Percentiles rank a stretch among this genome's conserved stretches.
These are phyloP conservation scores for Yamadazyma olivae DNA, from an alignment of 805 yeast species.

Conservation along the genomic window DNA sequence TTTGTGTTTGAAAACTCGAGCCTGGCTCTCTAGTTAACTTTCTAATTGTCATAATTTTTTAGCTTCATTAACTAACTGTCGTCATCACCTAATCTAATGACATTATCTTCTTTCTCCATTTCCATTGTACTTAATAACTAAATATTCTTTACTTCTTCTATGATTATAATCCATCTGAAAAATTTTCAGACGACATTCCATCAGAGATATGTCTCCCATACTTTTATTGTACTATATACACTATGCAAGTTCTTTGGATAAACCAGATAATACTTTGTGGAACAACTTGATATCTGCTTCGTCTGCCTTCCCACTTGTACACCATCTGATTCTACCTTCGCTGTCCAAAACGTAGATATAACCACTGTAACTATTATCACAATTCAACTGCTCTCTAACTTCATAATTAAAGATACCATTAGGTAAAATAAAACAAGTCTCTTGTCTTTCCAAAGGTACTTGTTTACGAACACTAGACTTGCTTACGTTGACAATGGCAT, in stretches of 20 bases:
- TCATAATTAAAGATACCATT: slow-evolving; percentile 55
- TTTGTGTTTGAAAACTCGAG: too few relatives aligned
- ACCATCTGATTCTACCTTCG: slow-evolving; percentile 82
- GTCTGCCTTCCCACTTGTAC: slow-evolving; percentile 77
- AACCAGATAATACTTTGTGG: slow-evolving; percentile 64
- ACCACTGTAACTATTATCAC: slow-evolving; percentile 79
- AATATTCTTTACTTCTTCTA: too few relatives aligned
- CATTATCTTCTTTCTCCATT: too few relatives aligned
- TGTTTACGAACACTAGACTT: slow-evolving; percentile 40
- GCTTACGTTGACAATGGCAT: slow-evolving; percentile 51
- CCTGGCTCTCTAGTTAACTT: too few relatives aligned
- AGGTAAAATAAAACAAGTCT: slow-evolving; percentile 62
- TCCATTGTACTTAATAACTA: too few relatives aligned
- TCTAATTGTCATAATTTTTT: too few relatives aligned
- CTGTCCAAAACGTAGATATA: slow-evolving; percentile 77
- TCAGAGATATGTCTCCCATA: too few relatives aligned
- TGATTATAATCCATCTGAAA: too few relatives aligned
- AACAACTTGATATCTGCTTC: slow-evolving; percentile 60
- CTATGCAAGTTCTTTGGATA: slow-evolving; percentile 54
- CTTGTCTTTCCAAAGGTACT: slow-evolving; percentile 49
- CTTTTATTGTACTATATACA: too few relatives aligned
- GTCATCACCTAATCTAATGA: too few relatives aligned
- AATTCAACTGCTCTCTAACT: slow-evolving; percentile 54
- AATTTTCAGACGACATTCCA: too few relatives aligned
- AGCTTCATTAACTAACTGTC: too few relatives aligned